Evolutionary conservation across 257 asterid genomes (phyloP), one percentile per base, ranked within the genome.

Genomic region (Solanum corneliomulleri): DNA sequence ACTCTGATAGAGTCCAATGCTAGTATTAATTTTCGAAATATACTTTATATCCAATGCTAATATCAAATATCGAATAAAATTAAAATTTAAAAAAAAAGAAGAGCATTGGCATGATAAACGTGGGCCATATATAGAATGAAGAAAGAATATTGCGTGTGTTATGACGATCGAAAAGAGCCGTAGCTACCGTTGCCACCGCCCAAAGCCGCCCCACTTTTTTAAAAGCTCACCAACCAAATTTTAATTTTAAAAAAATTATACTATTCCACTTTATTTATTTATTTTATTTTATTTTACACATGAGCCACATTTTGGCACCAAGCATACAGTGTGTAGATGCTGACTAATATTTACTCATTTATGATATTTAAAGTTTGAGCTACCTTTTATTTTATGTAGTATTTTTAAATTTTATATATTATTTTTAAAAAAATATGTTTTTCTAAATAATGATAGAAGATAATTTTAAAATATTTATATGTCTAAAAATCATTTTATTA

Each of bases 141-240:
- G 60, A 45, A 44, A 42, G 83, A 70, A 56, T 68, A 69, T 68
- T 42, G 58, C 20, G 44, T 66, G 62, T 10, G 12, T 41, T 83
- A 68, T 27, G 66, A 66, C 29, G 62, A 84, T 18, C 42, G 77
- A 18, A 10, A 85, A 27, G 87, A 69, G 66, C 69, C 76, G 64
- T 70, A 16, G 69, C 23, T 15, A 69, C 70, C 44, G 87, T 84
- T 42, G 83, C 49, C 83, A 85, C 87, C 87, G 87, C 70, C 87
- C 87, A 70, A 56, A 85, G 82, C 71, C 87, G 87, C 87, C 87
- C 82, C 82, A 45, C 42, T 29, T 16, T 68, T 66, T 7, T 3
- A 41, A 23, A 47, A 85, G 44, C 82, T 11, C 68, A 47, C 76
- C 87, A 85, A 70, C 76, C 87, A 84, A 42, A 52, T 16, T 41